Evolutionary conservation across 441 rosid species (phyloP).

Genomic region (Brassica balearica): DNA sequence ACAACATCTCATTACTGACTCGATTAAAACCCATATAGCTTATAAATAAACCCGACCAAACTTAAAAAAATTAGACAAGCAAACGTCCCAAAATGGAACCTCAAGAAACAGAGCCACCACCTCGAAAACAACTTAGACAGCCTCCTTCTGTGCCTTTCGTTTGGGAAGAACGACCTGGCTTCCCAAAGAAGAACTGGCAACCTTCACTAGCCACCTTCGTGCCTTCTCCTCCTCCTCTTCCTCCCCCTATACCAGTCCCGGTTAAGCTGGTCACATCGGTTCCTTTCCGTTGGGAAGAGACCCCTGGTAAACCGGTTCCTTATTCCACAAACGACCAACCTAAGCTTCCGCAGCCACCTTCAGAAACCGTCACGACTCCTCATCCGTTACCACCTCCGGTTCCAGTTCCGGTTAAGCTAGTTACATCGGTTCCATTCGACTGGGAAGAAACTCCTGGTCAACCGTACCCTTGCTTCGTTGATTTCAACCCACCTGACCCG

Average conservation of each 20-base stretch:
- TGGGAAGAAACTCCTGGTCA: slow-evolving; percentile 90
- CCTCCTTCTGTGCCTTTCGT: slow-evolving; percentile 83
- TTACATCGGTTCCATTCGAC: slow-evolving; percentile 71
- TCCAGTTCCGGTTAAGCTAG: slow-evolving; percentile 57
- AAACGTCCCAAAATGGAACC: slow-evolving; percentile 34
- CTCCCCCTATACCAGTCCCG: slow-evolving; percentile 43
- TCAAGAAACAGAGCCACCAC: slow-evolving; percentile 33
- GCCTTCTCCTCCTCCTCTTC: slow-evolving; percentile 46
- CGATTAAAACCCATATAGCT: not conserved
- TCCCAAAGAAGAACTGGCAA: slow-evolving; percentile 76
- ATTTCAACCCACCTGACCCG: slow-evolving; percentile 27
- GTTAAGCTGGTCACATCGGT: slow-evolving; percentile 71
- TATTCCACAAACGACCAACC: slow-evolving; percentile 27
- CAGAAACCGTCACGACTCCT: not conserved
- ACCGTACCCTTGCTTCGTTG: slow-evolving; percentile 62
- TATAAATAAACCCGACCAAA: slow-evolving; percentile 18
- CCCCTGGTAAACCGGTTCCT: slow-evolving; percentile 62
- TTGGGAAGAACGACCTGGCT: slow-evolving; percentile 87
- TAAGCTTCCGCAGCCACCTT: slow-evolving; percentile 37
- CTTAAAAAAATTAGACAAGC: not conserved
- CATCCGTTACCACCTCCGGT: slow-evolving; percentile 40
- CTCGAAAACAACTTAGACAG: slow-evolving; percentile 54
- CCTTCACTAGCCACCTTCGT: slow-evolving; percentile 47
- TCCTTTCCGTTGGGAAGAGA: slow-evolving; percentile 88
- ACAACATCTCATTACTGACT: slow-evolving; percentile 31